A percentile compares a stretch with the other conserved stretches of the same genome.
Conservation (phyloP, 805 yeast genomes). For the Sugiyamaella chiloensis region DNA sequence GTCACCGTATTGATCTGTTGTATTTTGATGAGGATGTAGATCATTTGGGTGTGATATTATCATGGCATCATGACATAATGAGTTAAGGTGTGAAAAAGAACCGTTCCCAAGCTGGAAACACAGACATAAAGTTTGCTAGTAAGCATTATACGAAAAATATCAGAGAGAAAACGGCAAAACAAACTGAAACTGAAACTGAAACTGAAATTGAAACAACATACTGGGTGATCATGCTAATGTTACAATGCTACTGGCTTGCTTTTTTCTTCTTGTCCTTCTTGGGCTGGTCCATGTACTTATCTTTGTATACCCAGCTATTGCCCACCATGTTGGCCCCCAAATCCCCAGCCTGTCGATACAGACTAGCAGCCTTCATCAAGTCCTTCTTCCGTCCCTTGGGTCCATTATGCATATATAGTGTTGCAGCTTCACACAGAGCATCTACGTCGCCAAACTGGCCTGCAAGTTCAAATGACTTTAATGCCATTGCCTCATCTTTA, state of each 20-base stretch:
- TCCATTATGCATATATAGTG: slow-evolving; percentile 59
- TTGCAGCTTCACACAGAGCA: slow-evolving; percentile 67
- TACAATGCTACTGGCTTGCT: too few species aligned
- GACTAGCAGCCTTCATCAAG: slow-evolving; percentile 58
- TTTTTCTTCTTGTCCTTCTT: slow-evolving; percentile 18
- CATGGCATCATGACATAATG: too few species aligned
- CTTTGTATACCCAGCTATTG: slow-evolving; percentile 72
- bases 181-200: neutral
- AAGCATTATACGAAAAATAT: neutral
- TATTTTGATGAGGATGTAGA: too few species aligned
- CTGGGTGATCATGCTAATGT: neutral
- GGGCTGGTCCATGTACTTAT: slow-evolving; percentile 48
- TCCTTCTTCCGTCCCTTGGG: slow-evolving; percentile 53
- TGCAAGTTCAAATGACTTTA: slow-evolving; percentile 58
- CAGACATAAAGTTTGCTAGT: too few species aligned
- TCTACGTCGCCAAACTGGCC: slow-evolving; percentile 66
- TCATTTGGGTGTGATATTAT: too few species aligned
- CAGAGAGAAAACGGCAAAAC: neutral
- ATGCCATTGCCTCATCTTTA: slow-evolving; percentile 55
- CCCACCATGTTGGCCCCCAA: slow-evolving; percentile 62
- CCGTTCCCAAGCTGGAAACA: too few species aligned
- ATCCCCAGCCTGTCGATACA: slow-evolving; percentile 63
- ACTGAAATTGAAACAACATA: neutral
- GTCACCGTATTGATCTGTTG: too few species aligned
- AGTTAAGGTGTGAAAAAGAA: too few species aligned